Base-by-base conservation (phyloP, 352 stramenopile genomes). In the Phytopythium oedochilum region DNA sequence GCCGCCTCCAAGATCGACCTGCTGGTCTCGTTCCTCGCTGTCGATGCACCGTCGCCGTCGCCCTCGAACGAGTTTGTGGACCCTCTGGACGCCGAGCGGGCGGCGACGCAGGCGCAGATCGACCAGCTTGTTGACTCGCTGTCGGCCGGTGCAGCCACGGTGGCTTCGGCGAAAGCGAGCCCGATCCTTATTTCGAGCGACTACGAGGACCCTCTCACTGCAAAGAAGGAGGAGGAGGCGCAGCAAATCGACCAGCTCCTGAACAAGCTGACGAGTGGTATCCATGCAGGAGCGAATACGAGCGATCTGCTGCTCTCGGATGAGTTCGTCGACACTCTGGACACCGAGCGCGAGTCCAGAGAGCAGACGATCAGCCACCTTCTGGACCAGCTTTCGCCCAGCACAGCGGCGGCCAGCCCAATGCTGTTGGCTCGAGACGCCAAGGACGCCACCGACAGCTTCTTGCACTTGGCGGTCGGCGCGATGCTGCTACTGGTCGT, bases 401-500 rank as follows among this genome's bases (percentile, higher is more conserved):
- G 25, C 26, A 50, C 35, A 6, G 45, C 46, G 0, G 39, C 23
- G 1, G 32, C 48, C 1, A 50, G 34, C 35, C 42, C 54, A 11
- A 29, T 53, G n/a, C 28, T 69, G 39, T n/a, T 68, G 47, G 64
- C 60, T 25, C 59, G 48, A n/a, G 35, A 55, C 12, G 40, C 60
- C 25, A 18, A 28, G 15, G 28, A 28, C n/a, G 36, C 35, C 34
- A 32, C 28, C 34, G 32, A 50, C 7, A 59, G 55, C 23, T 47
- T 66, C 28, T 55, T 62, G 25, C 59, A 62, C 40, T 26, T 73
- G 15, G 44, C 71, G 7, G 55, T 69, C 12, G 64, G 61, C 0
- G 61, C 54, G 4, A 64, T 56, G 22, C 25, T 73, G 57, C 56
- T 76, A 55, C 48, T 76, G 14, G 47, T 57, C 14, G 64, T 63